Evolutionary conservation across 768 basidiomycete genomes (phyloP).

Genomic region (Naganishia friedmannii): DNA sequence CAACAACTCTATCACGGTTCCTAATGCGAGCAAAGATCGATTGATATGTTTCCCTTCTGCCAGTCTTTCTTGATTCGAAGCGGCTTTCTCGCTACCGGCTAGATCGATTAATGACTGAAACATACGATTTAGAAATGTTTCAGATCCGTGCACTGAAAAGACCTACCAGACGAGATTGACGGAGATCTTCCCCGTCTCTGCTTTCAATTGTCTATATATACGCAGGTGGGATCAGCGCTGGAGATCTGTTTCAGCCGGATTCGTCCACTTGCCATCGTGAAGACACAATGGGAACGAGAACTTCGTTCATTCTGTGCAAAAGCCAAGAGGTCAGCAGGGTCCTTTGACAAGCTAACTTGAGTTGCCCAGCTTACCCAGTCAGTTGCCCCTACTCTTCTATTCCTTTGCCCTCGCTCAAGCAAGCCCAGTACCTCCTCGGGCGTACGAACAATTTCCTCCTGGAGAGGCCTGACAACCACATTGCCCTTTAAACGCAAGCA

Average conservation of each 20-base stretch:
- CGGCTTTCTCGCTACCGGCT: slow-evolving; percentile 52
- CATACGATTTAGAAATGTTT: background rate
- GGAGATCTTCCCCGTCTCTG: slow-evolving; percentile 44
- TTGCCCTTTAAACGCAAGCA: slow-evolving; percentile 37
- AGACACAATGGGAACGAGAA: slow-evolving; percentile 52
- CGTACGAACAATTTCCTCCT: slow-evolving; percentile 72
- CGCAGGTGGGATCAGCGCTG: slow-evolving; percentile 9
- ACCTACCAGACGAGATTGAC: slow-evolving; percentile 46
- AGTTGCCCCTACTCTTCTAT: slow-evolving; percentile 45
- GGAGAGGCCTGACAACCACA: slow-evolving; percentile 53
- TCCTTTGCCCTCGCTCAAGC: slow-evolving; percentile 58
- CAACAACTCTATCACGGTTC: slow-evolving; percentile 32
- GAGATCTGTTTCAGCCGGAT: too few relatives aligned
- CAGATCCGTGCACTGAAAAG: background rate
- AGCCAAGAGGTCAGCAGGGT: background rate
- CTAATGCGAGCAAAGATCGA: slow-evolving; percentile 30
- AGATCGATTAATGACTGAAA: slow-evolving; percentile 43
- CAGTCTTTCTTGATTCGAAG: slow-evolving; percentile 48
- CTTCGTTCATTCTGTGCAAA: slow-evolving; percentile 45
- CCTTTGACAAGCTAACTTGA: background rate
- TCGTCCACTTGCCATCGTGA: slow-evolving; percentile 45
- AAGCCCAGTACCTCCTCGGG: slow-evolving; percentile 72
- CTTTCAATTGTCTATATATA: slow-evolving; percentile 30
- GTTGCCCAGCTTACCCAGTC: slow-evolving; percentile 41
- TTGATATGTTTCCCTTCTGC: slow-evolving; percentile 53